Base-by-base conservation (phyloP, 2,329 filamentous ascomycete genomes). In the Stachybotrys elegans region DNA sequence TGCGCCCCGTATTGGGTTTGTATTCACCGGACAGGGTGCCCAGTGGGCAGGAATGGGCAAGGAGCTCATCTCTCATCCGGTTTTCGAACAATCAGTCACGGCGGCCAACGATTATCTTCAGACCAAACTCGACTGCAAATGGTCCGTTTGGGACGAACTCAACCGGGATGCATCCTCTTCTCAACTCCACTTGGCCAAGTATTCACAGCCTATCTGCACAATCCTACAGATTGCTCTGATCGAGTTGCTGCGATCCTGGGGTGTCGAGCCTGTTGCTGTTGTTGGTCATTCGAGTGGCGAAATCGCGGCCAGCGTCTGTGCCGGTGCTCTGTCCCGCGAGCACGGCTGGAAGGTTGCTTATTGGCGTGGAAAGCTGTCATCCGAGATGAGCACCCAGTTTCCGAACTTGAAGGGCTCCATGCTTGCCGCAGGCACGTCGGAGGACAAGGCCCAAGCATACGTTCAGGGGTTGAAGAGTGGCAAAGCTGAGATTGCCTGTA, bases 101-200 rank as follows among this genome's bases (percentile, higher is more conserved):
- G 38, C 48, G 47, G 11, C 49, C 52, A 17, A 60, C 64, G 40
- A 22, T 35, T 41, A 45, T 68, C 38, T 54, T 62, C 47, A 49
- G 57, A 38, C 46, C 49, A 12, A 52, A 49, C 12, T 48, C 46
- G 9, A 45, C 48, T 40, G 46, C 45, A 13, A 47, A 44, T 11
- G 44, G 46, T 60, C 62, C 11, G 56, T 65, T 21, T n/a, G 51
- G 46, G 51, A 23, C 45, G 63, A 63, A 39, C 61, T 65, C 27
- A 47, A 41, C 20, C 57, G 63, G 51, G 61, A 62, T 19, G 51
- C 60, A 21, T 57, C 53, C 19, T 48, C 48, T 3, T 48, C 45
- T 17, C 46, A 43, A 8, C 27, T 60, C 1, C 42, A 40, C 22
- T 41, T 54, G 31, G 51, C 62, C 0, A 47, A 57, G 3, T 53